Conservation (phyloP, 371 early-diverging fungal species). For the Lichtheimia hyalospora region DNA sequence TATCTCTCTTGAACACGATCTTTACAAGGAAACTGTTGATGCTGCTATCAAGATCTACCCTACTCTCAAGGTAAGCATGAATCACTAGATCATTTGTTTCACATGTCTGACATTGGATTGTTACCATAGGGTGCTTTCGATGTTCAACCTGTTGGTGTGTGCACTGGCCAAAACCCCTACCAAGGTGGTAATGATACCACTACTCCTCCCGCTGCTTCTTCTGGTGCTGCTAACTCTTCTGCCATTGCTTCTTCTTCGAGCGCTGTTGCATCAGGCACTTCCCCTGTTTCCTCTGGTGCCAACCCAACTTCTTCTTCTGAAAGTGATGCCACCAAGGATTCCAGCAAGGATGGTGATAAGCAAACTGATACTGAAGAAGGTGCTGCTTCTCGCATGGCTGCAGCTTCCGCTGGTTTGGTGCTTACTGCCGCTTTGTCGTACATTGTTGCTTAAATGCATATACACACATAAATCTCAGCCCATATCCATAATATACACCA, state of each 20-base stretch:
- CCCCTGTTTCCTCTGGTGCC: neutral
- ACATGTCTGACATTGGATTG: neutral
- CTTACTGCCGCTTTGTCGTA: neutral
- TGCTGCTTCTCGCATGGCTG: neutral
- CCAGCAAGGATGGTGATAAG: neutral
- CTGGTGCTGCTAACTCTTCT: slow-evolving; percentile 16
- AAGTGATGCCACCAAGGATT: neutral
- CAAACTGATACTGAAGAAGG: neutral
- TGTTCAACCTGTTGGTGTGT: slow-evolving; percentile 39
- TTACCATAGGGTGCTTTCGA: slow-evolving; percentile 31
- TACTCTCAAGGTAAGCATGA: slow-evolving; percentile 24
- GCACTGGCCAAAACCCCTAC: slow-evolving; percentile 35
- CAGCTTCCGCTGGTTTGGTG: neutral
- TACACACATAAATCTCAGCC: too few relatives aligned
- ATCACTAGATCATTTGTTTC: neutral
- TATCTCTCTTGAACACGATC: slow-evolving; percentile 57
- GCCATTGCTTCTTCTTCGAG: slow-evolving; percentile 14
- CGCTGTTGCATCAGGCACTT: neutral
- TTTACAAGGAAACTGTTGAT: slow-evolving; percentile 49
- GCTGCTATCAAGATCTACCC: slow-evolving; percentile 61
- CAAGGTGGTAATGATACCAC: slow-evolving; percentile 26
- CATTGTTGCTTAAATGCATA: neutral
- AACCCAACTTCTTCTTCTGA: neutral
- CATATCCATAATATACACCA: too few relatives aligned
- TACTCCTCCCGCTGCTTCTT: slow-evolving; percentile 8